Percentiles rank a stretch among this genome's conserved stretches.
phyloP scores from a whole-genome alignment of 2,329 filamentous ascomycete genomes.

The Verticillium nubilum region DNA sequence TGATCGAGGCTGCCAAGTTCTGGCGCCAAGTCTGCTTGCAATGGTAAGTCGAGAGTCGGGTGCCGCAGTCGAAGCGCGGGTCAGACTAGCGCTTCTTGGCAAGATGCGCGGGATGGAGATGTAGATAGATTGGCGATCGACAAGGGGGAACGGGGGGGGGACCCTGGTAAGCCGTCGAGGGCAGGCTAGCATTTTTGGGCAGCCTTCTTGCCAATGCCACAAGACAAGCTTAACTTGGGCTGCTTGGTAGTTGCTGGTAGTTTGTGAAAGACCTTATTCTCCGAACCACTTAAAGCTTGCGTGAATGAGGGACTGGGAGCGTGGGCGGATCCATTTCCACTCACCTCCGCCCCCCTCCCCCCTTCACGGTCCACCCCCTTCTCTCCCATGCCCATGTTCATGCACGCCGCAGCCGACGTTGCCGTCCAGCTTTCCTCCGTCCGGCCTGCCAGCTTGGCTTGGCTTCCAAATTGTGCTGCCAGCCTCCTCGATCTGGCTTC shows the following conservation, averaged over 20 bases:
- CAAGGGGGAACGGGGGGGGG: conserved; percentile 1
- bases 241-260: background rate
- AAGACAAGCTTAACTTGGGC: background rate
- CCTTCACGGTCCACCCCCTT: background rate
- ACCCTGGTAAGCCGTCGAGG: background rate
- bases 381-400: background rate
- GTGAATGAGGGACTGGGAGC: background rate
- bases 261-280: background rate
- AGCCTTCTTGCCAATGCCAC: background rate
- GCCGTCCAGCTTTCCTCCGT: background rate
- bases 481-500: background rate
- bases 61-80: background rate
- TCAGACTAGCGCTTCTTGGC: conserved; percentile 8
- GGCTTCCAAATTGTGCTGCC: background rate
- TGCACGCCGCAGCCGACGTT: background rate
- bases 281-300: background rate
- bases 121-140: conserved; percentile 14
- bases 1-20: background rate
- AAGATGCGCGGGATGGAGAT: conserved; percentile 11
- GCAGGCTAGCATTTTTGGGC: background rate
- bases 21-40: background rate
- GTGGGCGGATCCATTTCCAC: background rate
- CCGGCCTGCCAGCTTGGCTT: background rate
- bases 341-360: background rate
- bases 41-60: background rate